These are phyloP conservation scores for Trametopsis cervina DNA, from an alignment of 768 basidiomycete genomes.

Conservation along the genomic window DNA sequence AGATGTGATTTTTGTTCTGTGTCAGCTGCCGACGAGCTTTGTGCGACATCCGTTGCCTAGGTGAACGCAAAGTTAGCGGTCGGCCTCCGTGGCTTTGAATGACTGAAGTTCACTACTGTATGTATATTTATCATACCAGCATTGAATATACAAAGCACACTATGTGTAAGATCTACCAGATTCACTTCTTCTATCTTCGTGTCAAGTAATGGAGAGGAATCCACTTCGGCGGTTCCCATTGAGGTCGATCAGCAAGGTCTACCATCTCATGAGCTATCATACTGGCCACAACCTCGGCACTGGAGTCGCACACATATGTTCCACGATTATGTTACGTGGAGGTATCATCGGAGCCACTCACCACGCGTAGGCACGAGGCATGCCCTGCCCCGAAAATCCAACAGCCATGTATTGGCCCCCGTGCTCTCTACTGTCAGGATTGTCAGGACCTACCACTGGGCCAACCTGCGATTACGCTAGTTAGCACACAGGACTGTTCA, in stretches of 20 bases:
- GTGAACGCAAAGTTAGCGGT: no score
- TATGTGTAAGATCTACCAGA: neutral
- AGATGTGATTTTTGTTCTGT: neutral
- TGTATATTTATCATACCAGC: neutral
- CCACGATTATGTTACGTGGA: neutral
- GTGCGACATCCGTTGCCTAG: neutral
- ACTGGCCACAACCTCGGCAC: constrained; percentile 54
- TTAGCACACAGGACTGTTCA: constrained; percentile 14
- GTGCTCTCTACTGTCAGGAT: constrained; percentile 21
- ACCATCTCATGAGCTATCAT: constrained; percentile 58
- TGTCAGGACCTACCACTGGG: constrained; percentile 36
- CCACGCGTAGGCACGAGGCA: constrained; percentile 74
- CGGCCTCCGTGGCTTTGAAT: neutral
- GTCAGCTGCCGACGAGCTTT: neutral
- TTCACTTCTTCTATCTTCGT: neutral
- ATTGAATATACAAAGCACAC: neutral
- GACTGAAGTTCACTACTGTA: neutral
- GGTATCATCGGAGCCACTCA: constrained; percentile 23
- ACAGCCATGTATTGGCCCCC: constrained; percentile 66
- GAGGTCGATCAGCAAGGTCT: constrained; percentile 15
- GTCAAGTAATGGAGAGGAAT: constrained; percentile 5
- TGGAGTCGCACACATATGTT: constrained; percentile 19
- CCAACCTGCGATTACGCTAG: constrained; percentile 48
- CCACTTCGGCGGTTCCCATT: constrained; percentile 1
- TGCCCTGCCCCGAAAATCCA: constrained; percentile 74